These are phyloP conservation scores for Salix dunnii DNA, from an alignment of 345 rosid species.

Conservation along the genomic window DNA sequence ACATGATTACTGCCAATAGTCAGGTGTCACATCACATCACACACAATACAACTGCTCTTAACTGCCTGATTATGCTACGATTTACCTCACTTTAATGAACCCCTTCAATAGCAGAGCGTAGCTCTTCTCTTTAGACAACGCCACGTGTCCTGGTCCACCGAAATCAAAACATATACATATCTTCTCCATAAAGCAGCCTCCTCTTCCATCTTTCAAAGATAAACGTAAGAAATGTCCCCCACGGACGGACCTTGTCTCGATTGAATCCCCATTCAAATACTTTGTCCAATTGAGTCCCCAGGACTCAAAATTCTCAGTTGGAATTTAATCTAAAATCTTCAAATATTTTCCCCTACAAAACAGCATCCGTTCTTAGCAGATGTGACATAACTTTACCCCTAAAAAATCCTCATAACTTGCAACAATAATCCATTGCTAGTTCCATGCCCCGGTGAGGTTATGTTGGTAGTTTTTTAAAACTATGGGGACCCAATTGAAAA, in stretches of 20 bases:
- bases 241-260: not conserved
- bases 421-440: too few species aligned
- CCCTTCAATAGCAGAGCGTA: not conserved
- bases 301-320: not conserved
- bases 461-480: not conserved
- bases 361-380: too few species aligned
- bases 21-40: constrained; percentile 9
- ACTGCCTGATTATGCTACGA: not conserved
- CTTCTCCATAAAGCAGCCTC: not conserved
- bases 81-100: not conserved
- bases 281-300: not conserved
- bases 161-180: not conserved
- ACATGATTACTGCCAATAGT: not conserved
- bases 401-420: too few species aligned
- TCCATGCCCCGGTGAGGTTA: too few species aligned
- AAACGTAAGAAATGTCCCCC: not conserved
- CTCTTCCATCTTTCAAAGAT: not conserved
- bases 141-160: constrained; percentile 8
- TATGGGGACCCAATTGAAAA: not conserved
- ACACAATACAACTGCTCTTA: not conserved
- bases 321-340: not conserved
- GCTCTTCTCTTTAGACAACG: not conserved
- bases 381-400: too few species aligned
- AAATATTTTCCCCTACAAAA: too few species aligned
- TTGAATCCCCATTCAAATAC: not conserved